Base-by-base conservation (phyloP, 306 rosid genomes). In the Canavalia gladiata region DNA sequence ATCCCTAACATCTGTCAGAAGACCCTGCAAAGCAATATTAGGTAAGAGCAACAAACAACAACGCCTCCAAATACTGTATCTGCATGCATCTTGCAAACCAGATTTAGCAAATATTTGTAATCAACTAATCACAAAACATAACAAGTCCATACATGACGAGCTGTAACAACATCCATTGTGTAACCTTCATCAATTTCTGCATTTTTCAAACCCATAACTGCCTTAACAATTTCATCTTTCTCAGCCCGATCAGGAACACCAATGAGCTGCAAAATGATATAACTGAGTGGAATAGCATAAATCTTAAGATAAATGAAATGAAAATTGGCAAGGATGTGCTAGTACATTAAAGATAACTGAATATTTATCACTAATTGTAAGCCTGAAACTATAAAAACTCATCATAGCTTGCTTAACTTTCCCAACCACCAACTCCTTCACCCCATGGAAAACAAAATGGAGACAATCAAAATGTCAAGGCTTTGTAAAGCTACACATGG, bases 181-280 rank as follows among this genome's bases (percentile, higher is more conserved):
- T 93, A 96, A 75, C 99, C 99, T 81, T 96, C 98, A 73, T 96
- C 98, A 82, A 93, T 90, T 78, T 96, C 97, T 46, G 90, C 89
- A 59, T 76, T 90, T 82, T 90, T 93, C 81, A 96, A 89, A 79
- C 87, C 74, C 99, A 96, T 92, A 56, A 93, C 95, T 0, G 98
- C 88, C 86, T 96, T 96, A 74, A 93, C 99, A 80, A 96, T 89
- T 87, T 96, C 98, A 87, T 96, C 98, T 87, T 96, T 96, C 90
- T 96, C 99, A 42, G 98, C 95, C 80, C 82, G 85, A 80, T 87
- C 89, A 41, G 92, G 86, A 83, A 92, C 97, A 72, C 99, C 99
- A 74, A 96, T 87, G 52, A 93, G 92, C 99, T 95, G 91, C 83
- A 82, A 84, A 73, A 82, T 79, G 76, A 55, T 82, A 30, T 6